A percentile compares a stretch with the other conserved stretches of the same genome.
phyloP scores from a whole-genome alignment of 371 early-diverging fungal genomes.

The Coemansia sp. region DNA sequence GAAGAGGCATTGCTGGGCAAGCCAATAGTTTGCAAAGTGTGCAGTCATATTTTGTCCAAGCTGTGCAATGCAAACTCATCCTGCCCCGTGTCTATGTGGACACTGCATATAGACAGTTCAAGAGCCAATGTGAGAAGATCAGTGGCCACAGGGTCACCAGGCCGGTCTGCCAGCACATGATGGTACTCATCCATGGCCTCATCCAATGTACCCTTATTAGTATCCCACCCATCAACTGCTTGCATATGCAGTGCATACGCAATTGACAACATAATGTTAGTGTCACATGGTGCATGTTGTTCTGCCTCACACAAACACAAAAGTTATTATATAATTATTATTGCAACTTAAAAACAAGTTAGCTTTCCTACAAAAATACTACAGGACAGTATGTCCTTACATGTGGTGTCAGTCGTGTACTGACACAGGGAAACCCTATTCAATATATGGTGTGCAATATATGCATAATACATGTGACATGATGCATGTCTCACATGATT shows the following conservation, averaged over 20 bases:
- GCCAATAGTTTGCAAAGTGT: background rate
- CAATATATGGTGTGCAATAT: too few relatives aligned
- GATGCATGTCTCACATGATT: too few relatives aligned
- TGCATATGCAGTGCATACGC: constrained; percentile 32
- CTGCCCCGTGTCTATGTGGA: background rate
- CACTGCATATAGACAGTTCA: constrained; percentile 21
- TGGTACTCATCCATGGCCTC: constrained; percentile 43
- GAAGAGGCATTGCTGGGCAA: constrained; percentile 3
- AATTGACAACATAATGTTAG: constrained; percentile 24
- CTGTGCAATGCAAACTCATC: constrained; percentile 9
- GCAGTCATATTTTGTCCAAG: constrained; percentile 13
- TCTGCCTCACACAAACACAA: constrained; percentile 21
- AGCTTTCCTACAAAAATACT: too few relatives aligned
- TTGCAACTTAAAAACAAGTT: too few relatives aligned
- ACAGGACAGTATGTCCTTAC: too few relatives aligned
- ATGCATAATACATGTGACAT: too few relatives aligned
- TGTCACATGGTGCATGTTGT: constrained; percentile 22
- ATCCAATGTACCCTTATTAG: constrained; percentile 7
- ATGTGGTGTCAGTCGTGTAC: too few relatives aligned
- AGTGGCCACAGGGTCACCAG: constrained; percentile 37
- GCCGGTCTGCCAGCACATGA: constrained; percentile 22
- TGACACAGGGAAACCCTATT: too few relatives aligned
- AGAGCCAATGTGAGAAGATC: constrained; percentile 41
- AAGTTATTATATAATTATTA: background rate
- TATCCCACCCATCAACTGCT: constrained; percentile 16